These are phyloP conservation scores for Solanum clarkiae DNA, from an alignment of 257 asterid genomes.

Conservation along the genomic window DNA sequence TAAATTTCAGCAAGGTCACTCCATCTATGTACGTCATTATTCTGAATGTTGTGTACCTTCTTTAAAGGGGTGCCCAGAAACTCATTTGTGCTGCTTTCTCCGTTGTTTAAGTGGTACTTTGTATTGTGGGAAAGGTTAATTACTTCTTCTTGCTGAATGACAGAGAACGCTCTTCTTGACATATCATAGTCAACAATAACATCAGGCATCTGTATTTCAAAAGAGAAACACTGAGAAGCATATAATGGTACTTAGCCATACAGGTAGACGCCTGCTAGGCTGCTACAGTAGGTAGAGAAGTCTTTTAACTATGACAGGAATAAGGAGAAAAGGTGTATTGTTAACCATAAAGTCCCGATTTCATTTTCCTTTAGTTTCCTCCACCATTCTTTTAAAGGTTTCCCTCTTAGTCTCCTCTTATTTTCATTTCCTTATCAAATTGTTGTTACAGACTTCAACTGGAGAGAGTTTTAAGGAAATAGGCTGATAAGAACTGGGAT, in stretches of 20 bases:
- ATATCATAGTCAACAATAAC: conserved; percentile 79
- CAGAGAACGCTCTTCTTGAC: conserved; percentile 35
- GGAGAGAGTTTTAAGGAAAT: not conserved
- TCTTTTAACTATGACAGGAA: not conserved
- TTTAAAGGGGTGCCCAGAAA: conserved; percentile 2
- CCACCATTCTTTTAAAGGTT: not conserved
- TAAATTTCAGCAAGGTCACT: conserved; percentile 42
- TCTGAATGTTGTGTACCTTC: conserved; percentile 9
- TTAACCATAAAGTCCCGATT: not conserved
- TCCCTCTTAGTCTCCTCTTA: not conserved
- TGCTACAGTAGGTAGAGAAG: not conserved
- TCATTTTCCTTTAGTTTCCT: not conserved
- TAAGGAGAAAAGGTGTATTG: not conserved
- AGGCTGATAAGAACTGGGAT: not conserved
- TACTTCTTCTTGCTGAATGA: conserved; percentile 74
- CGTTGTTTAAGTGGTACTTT: not conserved
- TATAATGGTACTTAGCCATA: not conserved
- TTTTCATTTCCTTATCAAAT: not conserved
- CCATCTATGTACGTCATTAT: conserved; percentile 16
- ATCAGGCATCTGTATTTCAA: conserved; percentile 71
- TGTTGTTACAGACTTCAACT: not conserved
- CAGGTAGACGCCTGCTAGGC: not conserved
- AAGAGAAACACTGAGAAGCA: not conserved
- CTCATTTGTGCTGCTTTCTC: conserved; percentile 4
- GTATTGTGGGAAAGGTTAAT: conserved; percentile 9